Evolutionary conservation across 1,139 yeast genomes (phyloP), one percentile per base, ranked within the genome.

Genomic region (Spathaspora sp.): DNA sequence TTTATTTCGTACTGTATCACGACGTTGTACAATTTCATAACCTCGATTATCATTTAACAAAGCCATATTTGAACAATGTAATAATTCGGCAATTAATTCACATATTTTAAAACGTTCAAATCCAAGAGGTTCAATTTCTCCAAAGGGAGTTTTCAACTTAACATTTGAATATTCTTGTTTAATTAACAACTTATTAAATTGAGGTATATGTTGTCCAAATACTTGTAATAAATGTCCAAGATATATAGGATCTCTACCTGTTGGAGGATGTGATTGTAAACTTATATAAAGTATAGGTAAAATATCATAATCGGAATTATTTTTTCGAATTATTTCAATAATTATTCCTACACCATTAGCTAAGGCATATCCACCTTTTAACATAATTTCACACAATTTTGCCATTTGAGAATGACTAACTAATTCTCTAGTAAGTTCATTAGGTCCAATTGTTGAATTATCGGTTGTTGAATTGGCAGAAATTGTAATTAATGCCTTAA

Each of bases 21-120:
- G 78, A 58, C 85, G 86, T 41, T 65, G 67, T 2, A 91, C 96
- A 38, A 89, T 83, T 34, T 77, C 82, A 59, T 81, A 95, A 10
- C 97, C 97, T 52, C 81, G 80, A 49, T 83, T 84, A 54, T 91
- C 96, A 61, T 93, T 93, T 54, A 93, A 75, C 41, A 93, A 72
- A 0, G 93, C 95, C 99, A 95, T 95, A 65, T 93, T 93, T 23
- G 97, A 89, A 61, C 99, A 93, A 67, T 93, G 99, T 48, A 93
- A 76, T 44, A 93, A 75, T 64, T 93, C 99, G 0, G 99, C 99
- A 52, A 93, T 82, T 53, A 93, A 75, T 68, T 95, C 99, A 63
- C 97, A 93, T 43, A 93, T 87, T 63, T 91, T 89, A 68, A 95
- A 93, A 55, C 98, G 76, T 68, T 93, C 98, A 66, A 91, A 91